Conservation (phyloP, 2,329 filamentous ascomycete species). For the Ophiostoma triangulosporum region DNA sequence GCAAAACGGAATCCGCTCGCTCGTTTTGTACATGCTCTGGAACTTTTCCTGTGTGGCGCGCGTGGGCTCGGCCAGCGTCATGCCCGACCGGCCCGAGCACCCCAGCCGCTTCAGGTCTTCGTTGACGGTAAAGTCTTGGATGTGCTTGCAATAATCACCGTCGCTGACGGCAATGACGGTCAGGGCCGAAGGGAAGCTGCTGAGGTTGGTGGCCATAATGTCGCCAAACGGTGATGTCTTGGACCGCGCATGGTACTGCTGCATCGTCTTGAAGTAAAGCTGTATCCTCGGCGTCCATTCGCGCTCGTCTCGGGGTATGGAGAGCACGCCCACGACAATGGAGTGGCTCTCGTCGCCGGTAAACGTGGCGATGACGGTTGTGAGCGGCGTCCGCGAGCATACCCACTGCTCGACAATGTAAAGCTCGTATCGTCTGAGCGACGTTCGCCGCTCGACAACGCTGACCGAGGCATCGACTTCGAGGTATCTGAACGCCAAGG, state of each 20-base stretch:
- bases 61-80: constrained; percentile 67
- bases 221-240: constrained; percentile 73
- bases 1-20: constrained; percentile 65
- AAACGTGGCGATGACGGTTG: constrained; percentile 83
- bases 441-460: constrained; percentile 57
- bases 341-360: constrained; percentile 73
- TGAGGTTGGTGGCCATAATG: constrained; percentile 88
- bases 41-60: constrained; percentile 83
- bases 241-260: constrained; percentile 70
- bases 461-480: constrained; percentile 69
- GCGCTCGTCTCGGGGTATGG: constrained; percentile 65
- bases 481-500: constrained; percentile 48
- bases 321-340: constrained; percentile 67
- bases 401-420: constrained; percentile 98
- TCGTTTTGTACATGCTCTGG: constrained; percentile 76
- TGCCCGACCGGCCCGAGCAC: constrained; percentile 77
- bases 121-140: constrained; percentile 81
- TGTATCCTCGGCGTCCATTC: constrained; percentile 68
- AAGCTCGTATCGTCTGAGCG: constrained; percentile 73
- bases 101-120: constrained; percentile 85
- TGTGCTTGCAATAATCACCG: constrained; percentile 68
- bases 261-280: constrained; percentile 75
- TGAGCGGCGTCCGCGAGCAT: constrained; percentile 79
- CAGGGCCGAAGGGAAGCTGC: constrained; percentile 78
- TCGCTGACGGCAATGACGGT: constrained; percentile 85